phyloP scores from a whole-genome alignment of 768 basidiomycete genomes.

The Leucocoprinus sp. region DNA sequence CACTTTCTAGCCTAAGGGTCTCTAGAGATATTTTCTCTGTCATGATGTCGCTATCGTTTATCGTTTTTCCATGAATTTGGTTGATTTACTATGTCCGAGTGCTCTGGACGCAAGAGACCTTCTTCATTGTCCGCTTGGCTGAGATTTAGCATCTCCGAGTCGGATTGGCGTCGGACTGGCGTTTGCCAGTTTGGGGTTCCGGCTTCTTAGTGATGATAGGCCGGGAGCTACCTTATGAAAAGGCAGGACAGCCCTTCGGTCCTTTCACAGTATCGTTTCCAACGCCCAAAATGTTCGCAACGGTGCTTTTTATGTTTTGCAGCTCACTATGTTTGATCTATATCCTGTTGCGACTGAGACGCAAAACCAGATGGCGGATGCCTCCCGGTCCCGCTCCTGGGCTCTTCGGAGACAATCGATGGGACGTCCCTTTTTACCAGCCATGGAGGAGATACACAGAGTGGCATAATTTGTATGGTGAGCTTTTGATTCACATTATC shows the following conservation, averaged over 20 bases:
- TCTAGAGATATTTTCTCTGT: neutral
- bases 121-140: no score
- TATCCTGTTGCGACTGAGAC: neutral
- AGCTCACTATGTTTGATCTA: neutral
- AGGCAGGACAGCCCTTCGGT: slow-evolving; percentile 1
- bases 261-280: neutral
- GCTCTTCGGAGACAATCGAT: slow-evolving; percentile 13
- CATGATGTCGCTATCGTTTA: no score
- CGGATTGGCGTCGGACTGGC: slow-evolving; percentile 9
- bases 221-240: neutral
- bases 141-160: slow-evolving; percentile 11
- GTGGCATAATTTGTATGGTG: slow-evolving; percentile 16
- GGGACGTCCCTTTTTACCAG: slow-evolving; percentile 10
- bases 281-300: neutral
- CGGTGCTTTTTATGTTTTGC: slow-evolving; percentile 3
- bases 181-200: slow-evolving; percentile 5
- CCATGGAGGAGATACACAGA: slow-evolving; percentile 17
- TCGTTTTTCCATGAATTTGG: no score
- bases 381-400: slow-evolving; percentile 15
- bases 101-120: no score
- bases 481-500: neutral
- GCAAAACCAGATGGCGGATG: slow-evolving; percentile 10
- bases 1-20: neutral
- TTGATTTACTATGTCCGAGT: no score
- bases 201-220: slow-evolving; percentile 4